Evolutionary conservation across 352 stramenopile species (phyloP).

Genomic region (Phytophthora citrophthora): DNA sequence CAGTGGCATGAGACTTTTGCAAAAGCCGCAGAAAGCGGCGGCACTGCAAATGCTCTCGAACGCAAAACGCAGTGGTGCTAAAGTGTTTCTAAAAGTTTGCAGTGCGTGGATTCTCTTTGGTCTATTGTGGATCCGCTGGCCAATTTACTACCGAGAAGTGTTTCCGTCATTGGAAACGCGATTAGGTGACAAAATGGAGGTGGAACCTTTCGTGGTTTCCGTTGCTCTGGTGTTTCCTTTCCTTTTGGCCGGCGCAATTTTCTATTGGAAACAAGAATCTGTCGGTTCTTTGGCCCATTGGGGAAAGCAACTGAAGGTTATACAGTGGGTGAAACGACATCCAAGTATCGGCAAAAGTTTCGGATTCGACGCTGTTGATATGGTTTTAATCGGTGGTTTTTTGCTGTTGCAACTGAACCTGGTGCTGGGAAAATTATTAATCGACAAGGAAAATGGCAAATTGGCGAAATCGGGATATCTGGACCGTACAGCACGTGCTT

Average conservation of each 20-base stretch:
- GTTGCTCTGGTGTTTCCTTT: constrained; percentile 49
- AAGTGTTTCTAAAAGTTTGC: constrained; percentile 19
- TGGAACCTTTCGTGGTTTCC: constrained; percentile 54
- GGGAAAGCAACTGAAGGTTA: constrained; percentile 14
- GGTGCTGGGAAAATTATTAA: constrained; percentile 67
- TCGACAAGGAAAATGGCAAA: constrained; percentile 71
- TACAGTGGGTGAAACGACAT: constrained; percentile 38
- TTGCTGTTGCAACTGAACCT: constrained; percentile 65
- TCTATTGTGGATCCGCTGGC: constrained; percentile 62
- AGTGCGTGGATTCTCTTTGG: constrained; percentile 40
- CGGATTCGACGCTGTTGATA: constrained; percentile 57
- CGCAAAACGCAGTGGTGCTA: constrained; percentile 16
- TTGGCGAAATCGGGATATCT: constrained; percentile 63
- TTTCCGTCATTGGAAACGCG: constrained; percentile 29
- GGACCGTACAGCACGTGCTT: constrained; percentile 50
- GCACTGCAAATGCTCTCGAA: constrained; percentile 32
- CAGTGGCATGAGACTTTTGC: constrained; percentile 23
- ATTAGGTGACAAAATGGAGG: constrained; percentile 47
- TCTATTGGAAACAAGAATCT: constrained; percentile 44
- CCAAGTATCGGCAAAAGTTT: constrained; percentile 23
- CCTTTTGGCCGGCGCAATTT: constrained; percentile 39
- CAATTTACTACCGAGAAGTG: constrained; percentile 45
- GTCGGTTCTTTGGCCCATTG: constrained; percentile 17
- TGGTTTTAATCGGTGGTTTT: constrained; percentile 50
- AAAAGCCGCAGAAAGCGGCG: constrained; percentile 28